Percentiles rank a stretch among this genome's conserved stretches.
Conservation (phyloP, 148 eudicot species). For the Polygonum maritimum region DNA sequence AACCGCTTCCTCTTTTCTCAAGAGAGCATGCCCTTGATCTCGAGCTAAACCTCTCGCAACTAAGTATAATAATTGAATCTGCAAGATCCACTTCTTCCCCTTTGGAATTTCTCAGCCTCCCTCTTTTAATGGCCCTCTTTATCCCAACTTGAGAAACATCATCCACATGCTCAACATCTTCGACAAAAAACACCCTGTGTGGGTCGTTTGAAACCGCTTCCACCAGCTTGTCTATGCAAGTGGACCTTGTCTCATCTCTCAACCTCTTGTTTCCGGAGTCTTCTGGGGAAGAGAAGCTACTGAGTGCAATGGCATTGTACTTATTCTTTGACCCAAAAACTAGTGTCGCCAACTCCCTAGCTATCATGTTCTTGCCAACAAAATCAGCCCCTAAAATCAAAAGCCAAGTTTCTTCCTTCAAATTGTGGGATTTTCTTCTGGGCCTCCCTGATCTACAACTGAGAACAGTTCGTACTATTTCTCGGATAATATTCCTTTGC, state of each 20-base stretch:
- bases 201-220: slow-evolving; percentile 44
- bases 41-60: slow-evolving; percentile 51
- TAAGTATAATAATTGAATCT: slow-evolving; percentile 63
- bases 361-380: slow-evolving; percentile 58
- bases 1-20: slow-evolving; percentile 14
- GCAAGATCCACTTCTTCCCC: slow-evolving; percentile 53
- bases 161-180: slow-evolving; percentile 69
- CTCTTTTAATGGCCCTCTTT: slow-evolving; percentile 69
- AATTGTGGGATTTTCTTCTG: slow-evolving; percentile 25
- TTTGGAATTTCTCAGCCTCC: slow-evolving; percentile 27
- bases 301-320: slow-evolving; percentile 38
- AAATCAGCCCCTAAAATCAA: slow-evolving; percentile 61
- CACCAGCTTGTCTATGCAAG: slow-evolving; percentile 43
- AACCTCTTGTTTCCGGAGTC: slow-evolving; percentile 52
- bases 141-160: slow-evolving; percentile 53
- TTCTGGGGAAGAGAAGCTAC: slow-evolving; percentile 55
- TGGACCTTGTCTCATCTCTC: slow-evolving; percentile 58
- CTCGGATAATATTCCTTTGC: slow-evolving; percentile 54
- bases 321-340: slow-evolving; percentile 59
- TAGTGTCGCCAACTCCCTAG: slow-evolving; percentile 57
- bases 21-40: slow-evolving; percentile 65
- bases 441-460: slow-evolving; percentile 57
- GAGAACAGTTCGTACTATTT: slow-evolving; percentile 53
- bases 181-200: slow-evolving; percentile 72
- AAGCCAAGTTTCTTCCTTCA: slow-evolving; percentile 82